Conservation (phyloP, 345 rosid genomes). For the Corymbia maculata region DNA sequence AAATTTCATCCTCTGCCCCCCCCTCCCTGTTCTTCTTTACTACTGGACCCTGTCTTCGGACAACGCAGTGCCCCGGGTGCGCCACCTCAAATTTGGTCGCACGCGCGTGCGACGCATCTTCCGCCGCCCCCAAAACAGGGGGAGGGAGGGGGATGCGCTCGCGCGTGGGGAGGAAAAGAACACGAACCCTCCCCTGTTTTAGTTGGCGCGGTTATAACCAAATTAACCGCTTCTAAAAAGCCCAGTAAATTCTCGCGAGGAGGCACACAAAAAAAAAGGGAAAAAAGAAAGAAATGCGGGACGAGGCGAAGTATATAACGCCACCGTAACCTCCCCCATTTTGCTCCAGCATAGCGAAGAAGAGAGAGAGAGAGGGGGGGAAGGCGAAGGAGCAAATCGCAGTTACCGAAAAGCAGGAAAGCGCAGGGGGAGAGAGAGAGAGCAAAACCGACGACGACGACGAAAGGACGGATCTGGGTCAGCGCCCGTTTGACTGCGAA, state of each 20-base stretch:
- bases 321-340: not conserved
- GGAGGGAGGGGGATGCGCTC: not conserved
- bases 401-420: not conserved
- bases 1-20: no score
- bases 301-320: not conserved
- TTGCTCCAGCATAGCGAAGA: not conserved
- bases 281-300: not conserved
- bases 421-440: not conserved
- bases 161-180: not conserved
- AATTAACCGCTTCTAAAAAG: not conserved
- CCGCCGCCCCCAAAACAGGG: not conserved
- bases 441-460: not conserved
- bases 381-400: not conserved
- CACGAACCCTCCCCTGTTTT: not conserved
- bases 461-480: slow-evolving; percentile 11
- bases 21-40: not conserved
- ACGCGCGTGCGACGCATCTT: not conserved
- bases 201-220: not conserved
- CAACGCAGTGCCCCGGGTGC: not conserved
- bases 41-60: not conserved
- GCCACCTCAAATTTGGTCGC: not conserved
- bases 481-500: slow-evolving; percentile 3
- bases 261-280: not conserved
- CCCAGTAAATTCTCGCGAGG: not conserved
- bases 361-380: not conserved